Evolutionary conservation across 1,284 basidiomycete species (phyloP).

Genomic region (Leccinum solheimii): DNA sequence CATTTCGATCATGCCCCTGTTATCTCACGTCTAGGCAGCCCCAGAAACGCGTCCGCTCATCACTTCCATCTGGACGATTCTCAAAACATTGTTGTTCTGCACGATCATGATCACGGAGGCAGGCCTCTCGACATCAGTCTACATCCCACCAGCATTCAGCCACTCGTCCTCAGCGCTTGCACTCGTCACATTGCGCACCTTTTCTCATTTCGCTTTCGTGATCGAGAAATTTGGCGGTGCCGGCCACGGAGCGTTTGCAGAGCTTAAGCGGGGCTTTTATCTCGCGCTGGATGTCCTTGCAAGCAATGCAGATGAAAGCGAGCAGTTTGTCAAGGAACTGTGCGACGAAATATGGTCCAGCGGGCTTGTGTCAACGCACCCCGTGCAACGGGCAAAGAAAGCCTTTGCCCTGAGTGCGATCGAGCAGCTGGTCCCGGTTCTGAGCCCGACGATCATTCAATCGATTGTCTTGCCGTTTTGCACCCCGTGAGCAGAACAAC

Average conservation of each 20-base stretch:
- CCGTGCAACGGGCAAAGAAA: conserved; percentile 48
- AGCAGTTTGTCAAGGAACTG: conserved; percentile 44
- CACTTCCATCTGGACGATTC: conserved; percentile 55
- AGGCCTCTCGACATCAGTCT: conserved; percentile 55
- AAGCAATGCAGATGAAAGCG: conserved; percentile 42
- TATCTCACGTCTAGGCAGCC: conserved; percentile 28
- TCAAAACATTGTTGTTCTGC: conserved; percentile 72
- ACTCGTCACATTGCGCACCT: conserved; percentile 48
- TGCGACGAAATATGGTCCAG: conserved; percentile 35
- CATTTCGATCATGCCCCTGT: neutral
- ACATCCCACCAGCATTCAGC: conserved; percentile 38
- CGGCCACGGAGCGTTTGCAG: conserved; percentile 51
- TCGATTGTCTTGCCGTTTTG: conserved; percentile 57
- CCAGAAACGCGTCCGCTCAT: conserved; percentile 45
- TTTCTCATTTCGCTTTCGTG: conserved; percentile 68
- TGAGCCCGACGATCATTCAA: conserved; percentile 50
- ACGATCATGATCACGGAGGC: conserved; percentile 67
- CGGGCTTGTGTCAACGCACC: conserved; percentile 11
- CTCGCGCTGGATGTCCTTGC: conserved; percentile 70
- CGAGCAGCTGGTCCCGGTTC: conserved; percentile 66
- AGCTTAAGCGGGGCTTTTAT: conserved; percentile 71
- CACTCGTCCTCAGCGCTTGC: conserved; percentile 49
- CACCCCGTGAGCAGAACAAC: conserved; percentile 49
- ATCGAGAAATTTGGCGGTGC: conserved; percentile 73
- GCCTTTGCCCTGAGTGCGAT: conserved; percentile 64